Conservation (phyloP, 108 stramenopile species). For the Cyclotella sp. region DNA sequence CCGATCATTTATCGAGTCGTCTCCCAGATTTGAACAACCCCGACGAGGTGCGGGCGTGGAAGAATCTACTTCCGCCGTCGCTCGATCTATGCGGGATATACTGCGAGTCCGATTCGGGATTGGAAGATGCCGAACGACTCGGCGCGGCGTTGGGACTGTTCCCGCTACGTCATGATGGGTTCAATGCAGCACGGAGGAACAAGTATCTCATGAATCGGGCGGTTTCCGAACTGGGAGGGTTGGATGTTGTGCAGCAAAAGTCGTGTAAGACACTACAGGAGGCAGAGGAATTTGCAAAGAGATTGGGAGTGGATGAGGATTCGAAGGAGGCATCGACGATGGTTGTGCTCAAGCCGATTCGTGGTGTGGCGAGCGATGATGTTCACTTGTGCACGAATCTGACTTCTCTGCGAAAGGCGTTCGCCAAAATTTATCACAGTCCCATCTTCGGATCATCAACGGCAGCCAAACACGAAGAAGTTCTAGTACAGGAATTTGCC, state of each 20-base stretch:
- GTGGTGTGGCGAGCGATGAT: slow-evolving; percentile 93
- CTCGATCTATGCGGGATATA: slow-evolving; percentile 68
- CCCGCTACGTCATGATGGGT: slow-evolving; percentile 62
- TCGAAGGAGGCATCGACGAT: slow-evolving; percentile 12
- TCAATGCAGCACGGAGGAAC: slow-evolving; percentile 72
- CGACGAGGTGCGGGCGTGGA: slow-evolving; percentile 58
- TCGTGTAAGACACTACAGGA: slow-evolving; percentile 70
- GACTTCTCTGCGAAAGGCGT: slow-evolving; percentile 72
- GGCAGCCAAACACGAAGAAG: slow-evolving; percentile 75
- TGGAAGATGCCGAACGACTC: slow-evolving; percentile 80
- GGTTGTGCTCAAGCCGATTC: slow-evolving; percentile 86
- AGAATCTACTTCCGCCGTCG: slow-evolving; percentile 28
- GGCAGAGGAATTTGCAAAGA: slow-evolving; percentile 71
- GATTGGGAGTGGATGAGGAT: slow-evolving; percentile 46
- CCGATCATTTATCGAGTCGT: slow-evolving; percentile 50
- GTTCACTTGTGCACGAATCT: slow-evolving; percentile 84
- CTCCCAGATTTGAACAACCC: slow-evolving; percentile 52
- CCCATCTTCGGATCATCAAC: slow-evolving; percentile 83
- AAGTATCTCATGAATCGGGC: slow-evolving; percentile 81
- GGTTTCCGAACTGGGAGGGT: slow-evolving; percentile 41
- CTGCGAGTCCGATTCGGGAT: slow-evolving; percentile 83
- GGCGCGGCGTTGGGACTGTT: slow-evolving; percentile 58
- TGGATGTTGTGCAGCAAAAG: slow-evolving; percentile 82
- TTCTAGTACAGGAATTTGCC: slow-evolving; percentile 82
- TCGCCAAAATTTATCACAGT: slow-evolving; percentile 73